Evolutionary conservation across 345 rosid genomes (phyloP), one percentile per base, ranked within the genome.

Genomic region (Geranium brycei): DNA sequence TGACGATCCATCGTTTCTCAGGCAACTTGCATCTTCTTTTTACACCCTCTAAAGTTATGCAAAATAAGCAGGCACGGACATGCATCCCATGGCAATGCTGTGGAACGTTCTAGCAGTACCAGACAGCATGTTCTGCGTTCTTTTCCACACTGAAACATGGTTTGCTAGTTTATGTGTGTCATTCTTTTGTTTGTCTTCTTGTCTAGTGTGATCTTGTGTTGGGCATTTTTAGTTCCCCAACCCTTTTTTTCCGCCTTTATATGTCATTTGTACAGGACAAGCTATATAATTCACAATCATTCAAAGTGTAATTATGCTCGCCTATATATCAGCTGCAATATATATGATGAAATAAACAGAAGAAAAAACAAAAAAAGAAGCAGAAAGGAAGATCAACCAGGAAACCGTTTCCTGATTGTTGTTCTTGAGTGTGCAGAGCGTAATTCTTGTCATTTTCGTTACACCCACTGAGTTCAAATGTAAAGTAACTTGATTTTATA

Each of bases 81-180:
- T 82, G 91, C 95, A 82, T 73, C 78, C 85, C 81, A 35, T 65
- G 59, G 72, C 89, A 83, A 74, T 89, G 85, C 74, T 69, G 78
- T 30, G 88, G 89, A 70, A 75, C 96, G 83, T 84, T 83, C 91
- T 84, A 80, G 83, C 77, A 66, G 71, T 87, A 73, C 76, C 81
- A 65, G 71, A 75, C 64, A 69, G 60, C 66, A 70, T 78, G 83
- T 67, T 71, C 76, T 64, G 83, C 75, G 83, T 41, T 51, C 62
- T 31, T 61, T 56, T 51, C 23, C 64, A 70, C 68, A 56, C 66
- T 30, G 73, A 72, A 35, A 75, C 62, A 64, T 51, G 60, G 70
- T 68, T 80, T 81, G 85, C 69, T 76, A 77, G 65, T 60, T 73
- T n/a, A 68, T 41, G 81, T 62, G 79, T 74, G 77, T 53, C 83